Conservation (phyloP, 257 asterid species). For the Perilla frutescens region DNA sequence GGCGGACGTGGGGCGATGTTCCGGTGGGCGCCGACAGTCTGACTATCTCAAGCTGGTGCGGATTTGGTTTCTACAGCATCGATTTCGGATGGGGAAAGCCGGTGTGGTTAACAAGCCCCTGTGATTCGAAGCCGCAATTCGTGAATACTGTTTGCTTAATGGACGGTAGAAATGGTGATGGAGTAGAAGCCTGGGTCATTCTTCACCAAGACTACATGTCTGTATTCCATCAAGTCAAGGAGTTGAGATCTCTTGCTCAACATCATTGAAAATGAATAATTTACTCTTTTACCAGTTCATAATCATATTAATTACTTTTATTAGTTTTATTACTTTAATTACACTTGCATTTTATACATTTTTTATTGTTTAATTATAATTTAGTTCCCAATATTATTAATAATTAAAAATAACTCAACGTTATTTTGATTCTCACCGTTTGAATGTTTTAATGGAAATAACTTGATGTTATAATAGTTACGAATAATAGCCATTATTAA, state of each 20-base stretch:
- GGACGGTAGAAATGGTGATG: slow-evolving; percentile 36
- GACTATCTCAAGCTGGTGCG: slow-evolving; percentile 34
- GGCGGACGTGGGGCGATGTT: neutral
- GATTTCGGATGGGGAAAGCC: slow-evolving; percentile 47
- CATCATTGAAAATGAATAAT: no score
- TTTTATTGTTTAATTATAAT: no score
- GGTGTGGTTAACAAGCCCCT: slow-evolving; percentile 11
- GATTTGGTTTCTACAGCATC: slow-evolving; percentile 3
- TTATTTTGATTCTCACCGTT: no score
- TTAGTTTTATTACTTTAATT: no score
- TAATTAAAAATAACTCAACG: no score
- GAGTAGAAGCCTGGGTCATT: slow-evolving; percentile 41
- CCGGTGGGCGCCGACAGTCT: neutral
- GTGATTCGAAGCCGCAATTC: neutral
- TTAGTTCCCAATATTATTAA: no score
- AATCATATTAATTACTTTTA: no score
- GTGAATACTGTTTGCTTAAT: slow-evolving; percentile 34
- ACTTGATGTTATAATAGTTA: no score
- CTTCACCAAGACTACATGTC: slow-evolving; percentile 29
- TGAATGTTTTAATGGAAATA: no score
- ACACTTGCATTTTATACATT: no score
- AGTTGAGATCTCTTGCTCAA: slow-evolving; percentile 8
- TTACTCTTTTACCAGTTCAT: no score
- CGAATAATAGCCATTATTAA: no score
- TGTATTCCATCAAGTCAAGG: slow-evolving; percentile 17